Conservation (phyloP, 768 basidiomycete genomes). For the Suillus brevipes region DNA sequence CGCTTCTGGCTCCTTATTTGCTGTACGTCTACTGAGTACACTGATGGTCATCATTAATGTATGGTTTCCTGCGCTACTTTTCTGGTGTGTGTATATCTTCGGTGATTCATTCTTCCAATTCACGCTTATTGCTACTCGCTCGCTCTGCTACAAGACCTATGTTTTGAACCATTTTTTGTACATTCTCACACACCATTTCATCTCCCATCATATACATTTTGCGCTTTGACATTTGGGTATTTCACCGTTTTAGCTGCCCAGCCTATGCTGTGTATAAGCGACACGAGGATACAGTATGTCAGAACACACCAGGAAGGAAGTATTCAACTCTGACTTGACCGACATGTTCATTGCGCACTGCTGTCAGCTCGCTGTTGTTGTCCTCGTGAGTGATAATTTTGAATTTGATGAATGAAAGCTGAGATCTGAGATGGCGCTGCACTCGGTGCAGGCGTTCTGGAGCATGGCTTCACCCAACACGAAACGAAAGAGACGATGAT, state of each 20-base stretch:
- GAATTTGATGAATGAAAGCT: neutral
- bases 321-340: neutral
- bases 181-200: too few species aligned
- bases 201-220: too few species aligned
- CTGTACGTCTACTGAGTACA: neutral
- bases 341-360: neutral
- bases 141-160: too few species aligned
- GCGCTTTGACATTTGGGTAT: too few species aligned
- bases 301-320: neutral
- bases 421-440: neutral
- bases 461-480: neutral
- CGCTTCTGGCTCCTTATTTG: neutral
- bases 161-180: too few species aligned
- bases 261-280: neutral
- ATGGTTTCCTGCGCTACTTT: neutral
- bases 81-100: too few species aligned
- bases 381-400: neutral
- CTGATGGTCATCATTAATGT: slow-evolving; percentile 22
- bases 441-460: neutral
- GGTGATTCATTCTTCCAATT: too few species aligned
- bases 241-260: neutral
- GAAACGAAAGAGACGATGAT: neutral
- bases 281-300: neutral
- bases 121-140: too few species aligned
- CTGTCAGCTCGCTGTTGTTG: neutral